phyloP scores from a whole-genome alignment of 495 filamentous ascomycete genomes.

The Daldinia concentrica region DNA sequence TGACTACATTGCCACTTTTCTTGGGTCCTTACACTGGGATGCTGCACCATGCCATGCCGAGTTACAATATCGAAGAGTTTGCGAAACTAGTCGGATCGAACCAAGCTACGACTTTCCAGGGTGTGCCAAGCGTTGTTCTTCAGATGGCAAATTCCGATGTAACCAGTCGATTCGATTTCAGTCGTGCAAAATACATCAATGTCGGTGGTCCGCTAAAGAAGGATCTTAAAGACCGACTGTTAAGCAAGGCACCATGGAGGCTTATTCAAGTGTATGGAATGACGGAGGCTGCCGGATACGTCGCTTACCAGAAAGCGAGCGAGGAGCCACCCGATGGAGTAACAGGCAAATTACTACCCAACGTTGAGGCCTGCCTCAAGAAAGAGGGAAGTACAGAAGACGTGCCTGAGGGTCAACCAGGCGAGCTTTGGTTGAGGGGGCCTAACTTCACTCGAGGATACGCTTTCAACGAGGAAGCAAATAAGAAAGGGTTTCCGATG shows the following conservation, averaged over 20 bases:
- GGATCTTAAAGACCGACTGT: slow-evolving; percentile 27
- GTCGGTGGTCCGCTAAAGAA: slow-evolving; percentile 36
- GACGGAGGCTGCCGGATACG: slow-evolving; percentile 46
- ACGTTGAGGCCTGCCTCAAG: slow-evolving; percentile 43
- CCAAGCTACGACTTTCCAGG: slow-evolving; percentile 40
- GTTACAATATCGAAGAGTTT: slow-evolving; percentile 41
- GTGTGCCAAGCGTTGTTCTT: slow-evolving; percentile 41
- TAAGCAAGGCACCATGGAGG: slow-evolving; percentile 32
- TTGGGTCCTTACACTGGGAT: slow-evolving; percentile 43
- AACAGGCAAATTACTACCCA: slow-evolving; percentile 38
- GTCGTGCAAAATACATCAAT: slow-evolving; percentile 37
- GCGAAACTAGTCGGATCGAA: slow-evolving; percentile 32
- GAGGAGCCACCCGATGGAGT: slow-evolving; percentile 30
- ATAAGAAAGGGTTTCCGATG: slow-evolving; percentile 60
- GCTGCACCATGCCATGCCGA: slow-evolving; percentile 45
- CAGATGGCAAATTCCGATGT: slow-evolving; percentile 40
- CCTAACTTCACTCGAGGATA: slow-evolving; percentile 72
- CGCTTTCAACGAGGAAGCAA: slow-evolving; percentile 67
- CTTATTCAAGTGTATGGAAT: slow-evolving; percentile 46
- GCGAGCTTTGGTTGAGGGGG: slow-evolving; percentile 74
- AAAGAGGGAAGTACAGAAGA: slow-evolving; percentile 51
- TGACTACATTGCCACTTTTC: slow-evolving; percentile 51
- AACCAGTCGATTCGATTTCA: slow-evolving; percentile 35
- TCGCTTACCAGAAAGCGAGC: slow-evolving; percentile 36
- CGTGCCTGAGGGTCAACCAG: slow-evolving; percentile 62